phyloP scores from a whole-genome alignment of 768 basidiomycete genomes.

The Suillus plorans region DNA sequence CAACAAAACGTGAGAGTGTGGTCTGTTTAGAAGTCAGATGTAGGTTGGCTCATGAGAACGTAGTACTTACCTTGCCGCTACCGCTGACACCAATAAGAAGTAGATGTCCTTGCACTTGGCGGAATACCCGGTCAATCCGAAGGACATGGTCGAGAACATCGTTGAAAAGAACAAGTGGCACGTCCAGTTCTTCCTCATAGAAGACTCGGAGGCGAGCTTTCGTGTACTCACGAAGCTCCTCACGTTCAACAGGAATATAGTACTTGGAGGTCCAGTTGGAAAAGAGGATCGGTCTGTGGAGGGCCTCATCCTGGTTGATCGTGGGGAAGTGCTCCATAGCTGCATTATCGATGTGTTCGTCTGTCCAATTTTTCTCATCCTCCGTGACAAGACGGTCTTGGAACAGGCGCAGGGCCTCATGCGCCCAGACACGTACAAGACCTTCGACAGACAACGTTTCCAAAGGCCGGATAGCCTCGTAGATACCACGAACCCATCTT shows the following conservation, averaged over 20 bases:
- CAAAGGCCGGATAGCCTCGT: slow-evolving; percentile 92
- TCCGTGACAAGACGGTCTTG: slow-evolving; percentile 95
- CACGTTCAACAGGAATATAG: slow-evolving; percentile 94
- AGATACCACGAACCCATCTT: slow-evolving; percentile 95
- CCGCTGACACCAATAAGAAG: slow-evolving; percentile 97
- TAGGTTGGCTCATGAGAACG: slow-evolving; percentile 4
- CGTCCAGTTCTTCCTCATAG: slow-evolving; percentile 98
- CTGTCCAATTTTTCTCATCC: slow-evolving; percentile 93
- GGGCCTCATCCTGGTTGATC: slow-evolving; percentile 83
- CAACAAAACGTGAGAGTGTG: slow-evolving; percentile 95
- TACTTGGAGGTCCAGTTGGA: slow-evolving; percentile 99
- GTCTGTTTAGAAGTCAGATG: slow-evolving; percentile 55
- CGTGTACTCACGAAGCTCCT: slow-evolving; percentile 90
- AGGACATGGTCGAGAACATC: slow-evolving; percentile 98
- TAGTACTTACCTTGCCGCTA: slow-evolving; percentile 82
- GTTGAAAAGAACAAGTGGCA: slow-evolving; percentile 96
- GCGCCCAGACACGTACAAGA: slow-evolving; percentile 95
- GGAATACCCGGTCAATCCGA: slow-evolving; percentile 97
- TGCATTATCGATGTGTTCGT: slow-evolving; percentile 81
- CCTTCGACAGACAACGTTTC: slow-evolving; percentile 95
- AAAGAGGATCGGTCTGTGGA: slow-evolving; percentile 88
- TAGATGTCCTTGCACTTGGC: slow-evolving; percentile 95
- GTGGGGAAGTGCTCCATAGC: slow-evolving; percentile 94
- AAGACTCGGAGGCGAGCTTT: slow-evolving; percentile 97
- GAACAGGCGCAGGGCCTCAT: slow-evolving; percentile 95